Conservation (phyloP, 176 grass and related monocot species). For the Elymus sibiricus region DNA sequence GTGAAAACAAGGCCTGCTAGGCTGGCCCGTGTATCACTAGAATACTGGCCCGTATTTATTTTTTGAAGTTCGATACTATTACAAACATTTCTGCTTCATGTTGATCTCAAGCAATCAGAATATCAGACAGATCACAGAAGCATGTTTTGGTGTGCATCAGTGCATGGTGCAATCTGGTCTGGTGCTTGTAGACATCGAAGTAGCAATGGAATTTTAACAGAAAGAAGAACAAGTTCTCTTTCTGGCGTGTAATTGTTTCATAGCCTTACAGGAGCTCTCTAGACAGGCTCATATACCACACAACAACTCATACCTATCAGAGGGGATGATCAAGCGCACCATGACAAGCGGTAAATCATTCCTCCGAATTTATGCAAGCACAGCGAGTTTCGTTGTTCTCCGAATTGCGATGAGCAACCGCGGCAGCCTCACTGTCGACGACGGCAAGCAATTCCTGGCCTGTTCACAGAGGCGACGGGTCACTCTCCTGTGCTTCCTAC, state of each 20-base stretch:
- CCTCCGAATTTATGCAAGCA: neutral
- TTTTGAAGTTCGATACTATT: neutral
- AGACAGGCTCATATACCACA: neutral
- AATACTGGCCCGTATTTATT: too few species aligned
- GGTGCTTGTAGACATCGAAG: neutral
- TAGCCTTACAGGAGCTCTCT: neutral
- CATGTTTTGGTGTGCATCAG: neutral
- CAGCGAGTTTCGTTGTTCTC: neutral
- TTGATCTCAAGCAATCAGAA: neutral
- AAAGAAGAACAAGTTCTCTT: neutral
- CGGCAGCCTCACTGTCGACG: too few species aligned
- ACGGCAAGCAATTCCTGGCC: neutral
- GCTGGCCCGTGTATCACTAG: too few species aligned
- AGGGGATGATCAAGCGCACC: neutral
- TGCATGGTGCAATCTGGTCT: neutral
- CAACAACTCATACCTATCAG: neutral
- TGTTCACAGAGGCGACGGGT: neutral
- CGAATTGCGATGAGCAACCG: neutral
- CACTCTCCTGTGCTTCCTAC: neutral
- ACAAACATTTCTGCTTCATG: neutral
- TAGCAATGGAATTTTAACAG: neutral
- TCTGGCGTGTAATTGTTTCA: neutral
- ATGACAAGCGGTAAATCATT: too few species aligned
- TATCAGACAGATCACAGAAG: neutral
- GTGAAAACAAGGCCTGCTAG: too few species aligned